Base-by-base conservation (phyloP, 2,329 filamentous ascomycete species). In the Ramichloridium luteum region DNA sequence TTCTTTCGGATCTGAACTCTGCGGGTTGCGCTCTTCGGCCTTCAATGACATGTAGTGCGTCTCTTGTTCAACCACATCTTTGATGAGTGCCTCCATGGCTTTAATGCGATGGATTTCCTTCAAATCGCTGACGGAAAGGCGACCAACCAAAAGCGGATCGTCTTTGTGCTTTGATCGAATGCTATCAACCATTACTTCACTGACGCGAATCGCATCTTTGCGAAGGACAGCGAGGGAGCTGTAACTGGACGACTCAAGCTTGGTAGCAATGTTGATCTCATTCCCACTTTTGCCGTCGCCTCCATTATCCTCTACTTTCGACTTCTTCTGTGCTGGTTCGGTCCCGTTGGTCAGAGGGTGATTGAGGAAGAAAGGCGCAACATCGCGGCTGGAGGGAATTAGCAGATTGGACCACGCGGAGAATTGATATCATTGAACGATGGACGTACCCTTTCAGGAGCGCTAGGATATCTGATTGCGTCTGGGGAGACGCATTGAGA, bases 271-370 rank as follows among this genome's bases (percentile, higher is more conserved):
- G 6, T 50, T 57, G 6, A 8, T 23, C 20, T 8, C 8, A 8
- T 8, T n/a, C n/a, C 8, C 20, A 23, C 8, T 23, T 23, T 8
- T 23, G 8, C n/a, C 8, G n/a, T 54, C 39, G 22, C 41, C 42
- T 23, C 18, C 25, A 23, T 47, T 31, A 5, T 57, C 50, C 9
- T 57, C 54, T 23, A 62, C 42, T 41, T 61, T 63, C 17, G 59
- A 48, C 39, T 63, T 63, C 47, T 68, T 68, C 16, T 53, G 43
- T 14, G 58, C 54, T 27, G 60, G 59, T 37, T 62, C 60, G 17
- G 32, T 28, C 16, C 31, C 27, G 32, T 29, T 31, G 45, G 39
- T 33, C 50, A 64, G 42, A 12, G 55, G 39, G 32, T 57, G 52
- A 16, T 58, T 40, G 28, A 68, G 54, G 37, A 66, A 59, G 12